Evolutionary conservation across 148 eudicot genomes (phyloP).

Genomic region (Pharnaceum exiguum): DNA sequence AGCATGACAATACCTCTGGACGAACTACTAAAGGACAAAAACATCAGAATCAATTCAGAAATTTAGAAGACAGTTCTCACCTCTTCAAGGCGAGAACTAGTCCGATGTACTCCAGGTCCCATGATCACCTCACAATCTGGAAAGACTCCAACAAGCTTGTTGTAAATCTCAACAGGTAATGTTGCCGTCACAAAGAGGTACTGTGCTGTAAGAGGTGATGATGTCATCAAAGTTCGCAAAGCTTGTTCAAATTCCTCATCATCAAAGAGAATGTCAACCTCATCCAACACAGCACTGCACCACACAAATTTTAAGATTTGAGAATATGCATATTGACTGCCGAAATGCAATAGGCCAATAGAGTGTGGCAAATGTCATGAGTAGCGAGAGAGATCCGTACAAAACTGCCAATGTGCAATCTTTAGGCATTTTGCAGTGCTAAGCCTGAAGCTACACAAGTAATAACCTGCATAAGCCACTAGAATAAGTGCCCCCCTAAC

Average conservation of each 20-base stretch:
- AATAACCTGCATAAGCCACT: too few relatives aligned
- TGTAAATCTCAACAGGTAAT: conserved; percentile 72
- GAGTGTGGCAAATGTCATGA: too few relatives aligned
- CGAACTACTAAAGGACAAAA: neutral
- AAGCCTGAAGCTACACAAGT: too few relatives aligned
- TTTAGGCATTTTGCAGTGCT: too few relatives aligned
- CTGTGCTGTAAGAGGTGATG: conserved; percentile 67
- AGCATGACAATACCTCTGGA: too few relatives aligned
- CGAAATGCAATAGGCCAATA: neutral
- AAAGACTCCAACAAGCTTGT: conserved; percentile 77
- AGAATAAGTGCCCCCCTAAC: too few relatives aligned
- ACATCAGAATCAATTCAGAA: neutral
- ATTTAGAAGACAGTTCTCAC: conserved; percentile 28
- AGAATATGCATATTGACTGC: too few relatives aligned
- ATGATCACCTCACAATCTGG: conserved; percentile 89
- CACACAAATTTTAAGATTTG: conserved; percentile 6
- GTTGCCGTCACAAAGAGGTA: conserved; percentile 98
- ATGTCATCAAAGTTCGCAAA: conserved; percentile 57
- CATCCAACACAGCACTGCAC: conserved; percentile 89
- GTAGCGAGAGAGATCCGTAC: too few relatives aligned
- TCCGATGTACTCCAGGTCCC: conserved; percentile 97
- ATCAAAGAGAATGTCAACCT: conserved; percentile 85
- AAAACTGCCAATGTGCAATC: too few relatives aligned
- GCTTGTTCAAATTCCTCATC: conserved; percentile 86
- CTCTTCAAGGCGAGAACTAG: conserved; percentile 93